Base-by-base conservation (phyloP, 768 basidiomycete species). In the Pleurotus tuber-regium region DNA sequence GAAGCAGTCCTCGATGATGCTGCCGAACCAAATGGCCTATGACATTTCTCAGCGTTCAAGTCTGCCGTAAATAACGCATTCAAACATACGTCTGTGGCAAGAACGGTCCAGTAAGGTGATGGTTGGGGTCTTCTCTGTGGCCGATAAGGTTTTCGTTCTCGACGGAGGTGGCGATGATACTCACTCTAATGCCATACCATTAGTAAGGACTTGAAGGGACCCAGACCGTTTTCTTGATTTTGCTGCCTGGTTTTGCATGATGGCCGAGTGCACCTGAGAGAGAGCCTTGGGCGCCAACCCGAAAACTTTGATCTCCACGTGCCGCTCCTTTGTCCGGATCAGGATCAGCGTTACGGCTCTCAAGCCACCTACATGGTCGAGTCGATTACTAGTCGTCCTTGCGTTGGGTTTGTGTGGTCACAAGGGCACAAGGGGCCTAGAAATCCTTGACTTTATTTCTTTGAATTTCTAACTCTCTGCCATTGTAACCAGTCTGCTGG, bases 61-160 rank as follows among this genome's bases (percentile, higher is more conserved):
- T 19, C 14, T 12, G 18, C 18, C 6, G 18, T n/a, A 42, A 42
- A 21, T 14, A 19, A 42, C 40, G 40, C 40, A 26, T 29, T 19
- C 12, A 35, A 47, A 66, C 76, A 54, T 61, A 86, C 84, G 83
- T 86, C 64, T 85, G 81, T 2, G 81, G 77, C 46, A 80, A 64
- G 63, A 87, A 82, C 4, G 83, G 73, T 31, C 83, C 83, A 7
- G 81, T 69, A 23, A 86, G 74, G 59, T 86, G 84, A 64, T 84
- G 84, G 21, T 65, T 66, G 42, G 74, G 75, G 62, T 85, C 82
- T 46, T 71, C 65, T 61, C 82, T 84, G 61, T 23, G 43, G 11
- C 31, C 55, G n/a, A 11, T 53, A 51, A 46, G 43, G 52, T 29
- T 29, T 39, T 29, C 4, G 36, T 50, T 25, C 16, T 43, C n/a